Evolutionary conservation across 805 yeast species (phyloP).

Genomic region (Sugiyamaella americana): DNA sequence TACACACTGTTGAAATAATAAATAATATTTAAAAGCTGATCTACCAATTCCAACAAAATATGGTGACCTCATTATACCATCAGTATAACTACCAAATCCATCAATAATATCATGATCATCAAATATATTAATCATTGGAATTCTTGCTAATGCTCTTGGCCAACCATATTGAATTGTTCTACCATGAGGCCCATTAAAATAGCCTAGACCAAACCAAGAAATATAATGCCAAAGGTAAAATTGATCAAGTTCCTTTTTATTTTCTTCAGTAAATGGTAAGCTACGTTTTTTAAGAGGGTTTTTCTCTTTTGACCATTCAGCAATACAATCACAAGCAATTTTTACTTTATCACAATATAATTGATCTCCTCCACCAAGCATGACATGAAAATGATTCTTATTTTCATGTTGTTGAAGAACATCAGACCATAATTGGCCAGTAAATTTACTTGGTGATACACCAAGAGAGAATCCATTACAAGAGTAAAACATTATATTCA

Average conservation of each 20-base stretch:
- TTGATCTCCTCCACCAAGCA: slow-evolving; percentile 98
- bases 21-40: slow-evolving; percentile 76
- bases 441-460: slow-evolving; percentile 59
- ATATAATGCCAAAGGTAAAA: slow-evolving; percentile 71
- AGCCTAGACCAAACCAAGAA: slow-evolving; percentile 87
- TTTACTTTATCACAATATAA: slow-evolving; percentile 82
- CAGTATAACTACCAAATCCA: slow-evolving; percentile 87
- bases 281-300: slow-evolving; percentile 43
- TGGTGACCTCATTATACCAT: slow-evolving; percentile 63
- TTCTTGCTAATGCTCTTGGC: slow-evolving; percentile 71
- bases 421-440: slow-evolving; percentile 81
- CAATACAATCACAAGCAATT: slow-evolving; percentile 40
- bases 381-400: slow-evolving; percentile 70
- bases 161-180: slow-evolving; percentile 59
- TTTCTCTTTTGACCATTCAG: slow-evolving; percentile 56
- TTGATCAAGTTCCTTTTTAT: slow-evolving; percentile 49
- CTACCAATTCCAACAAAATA: slow-evolving; percentile 69
- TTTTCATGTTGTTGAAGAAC: slow-evolving; percentile 58
- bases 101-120: slow-evolving; percentile 98
- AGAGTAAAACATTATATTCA: slow-evolving; percentile 78
- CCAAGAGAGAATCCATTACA: slow-evolving; percentile 86
- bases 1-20: slow-evolving; percentile 87
- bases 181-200: slow-evolving; percentile 67
- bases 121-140: slow-evolving; percentile 79
- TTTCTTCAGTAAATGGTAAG: slow-evolving; percentile 40